phyloP scores from a whole-genome alignment of 129 eudicot species.

The Flaveria robusta region DNA sequence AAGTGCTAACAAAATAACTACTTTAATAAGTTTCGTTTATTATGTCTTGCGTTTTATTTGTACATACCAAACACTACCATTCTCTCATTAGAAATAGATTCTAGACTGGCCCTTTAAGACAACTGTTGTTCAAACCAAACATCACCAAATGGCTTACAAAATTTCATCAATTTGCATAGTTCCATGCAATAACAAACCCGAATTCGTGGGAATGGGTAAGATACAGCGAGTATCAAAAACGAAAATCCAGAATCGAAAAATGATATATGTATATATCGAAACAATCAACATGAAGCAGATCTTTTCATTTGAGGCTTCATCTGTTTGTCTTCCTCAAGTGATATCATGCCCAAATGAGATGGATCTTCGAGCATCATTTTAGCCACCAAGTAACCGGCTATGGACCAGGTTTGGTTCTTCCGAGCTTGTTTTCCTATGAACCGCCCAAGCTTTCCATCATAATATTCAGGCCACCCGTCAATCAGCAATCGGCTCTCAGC shows the following conservation, averaged over 20 bases:
- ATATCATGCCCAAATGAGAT: constrained; percentile 91
- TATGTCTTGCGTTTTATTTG: too few species aligned
- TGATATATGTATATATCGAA: constrained; percentile 19
- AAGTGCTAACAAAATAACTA: too few species aligned
- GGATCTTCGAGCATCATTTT: constrained; percentile 98
- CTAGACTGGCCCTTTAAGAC: not conserved
- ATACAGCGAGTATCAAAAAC: constrained; percentile 7
- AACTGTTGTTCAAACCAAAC: constrained; percentile 28
- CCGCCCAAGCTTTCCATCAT: constrained; percentile 85
- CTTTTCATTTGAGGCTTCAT: constrained; percentile 82
- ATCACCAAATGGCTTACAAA: constrained; percentile 29
- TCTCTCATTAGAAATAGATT: too few species aligned
- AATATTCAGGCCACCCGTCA: constrained; percentile 92
- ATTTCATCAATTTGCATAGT: constrained; percentile 34
- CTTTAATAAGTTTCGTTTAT: too few species aligned
- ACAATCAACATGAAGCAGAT: constrained; percentile 76
- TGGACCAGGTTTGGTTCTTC: constrained; percentile 90
- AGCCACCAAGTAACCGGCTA: constrained; percentile 93
- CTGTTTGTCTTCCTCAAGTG: constrained; percentile 92
- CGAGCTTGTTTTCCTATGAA: constrained; percentile 89
- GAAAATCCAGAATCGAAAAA: constrained; percentile 12
- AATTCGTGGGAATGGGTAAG: constrained; percentile 1
- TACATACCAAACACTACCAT: too few species aligned
- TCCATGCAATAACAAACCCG: constrained; percentile 19
- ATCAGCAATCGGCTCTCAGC: constrained; percentile 70